Percentiles rank a stretch among this genome's conserved stretches.
phyloP scores from a whole-genome alignment of 495 filamentous ascomycete species.

The Penicillium coprophilum region DNA sequence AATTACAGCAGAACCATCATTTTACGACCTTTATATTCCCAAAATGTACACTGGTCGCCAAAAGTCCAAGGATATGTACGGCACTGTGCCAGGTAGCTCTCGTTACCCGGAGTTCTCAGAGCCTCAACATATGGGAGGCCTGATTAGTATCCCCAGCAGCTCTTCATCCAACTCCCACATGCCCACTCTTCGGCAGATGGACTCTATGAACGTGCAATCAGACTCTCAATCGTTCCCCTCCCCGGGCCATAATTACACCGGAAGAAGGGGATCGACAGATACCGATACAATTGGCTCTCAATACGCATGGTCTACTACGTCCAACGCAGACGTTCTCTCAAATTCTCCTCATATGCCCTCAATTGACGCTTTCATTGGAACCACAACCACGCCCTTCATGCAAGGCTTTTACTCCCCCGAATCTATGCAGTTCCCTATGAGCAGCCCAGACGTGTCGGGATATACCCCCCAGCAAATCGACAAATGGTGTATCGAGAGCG shows the following conservation, averaged over 20 bases:
- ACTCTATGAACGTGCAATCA: constrained; percentile 8
- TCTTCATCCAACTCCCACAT: constrained; percentile 12
- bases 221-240: constrained; percentile 16
- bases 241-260: constrained; percentile 20
- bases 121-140: constrained; percentile 10
- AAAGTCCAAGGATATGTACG: constrained; percentile 3
- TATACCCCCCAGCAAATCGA: constrained; percentile 26
- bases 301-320: constrained; percentile 27
- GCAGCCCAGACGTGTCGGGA: constrained; percentile 3
- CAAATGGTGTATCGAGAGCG: constrained; percentile 27
- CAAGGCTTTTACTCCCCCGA: constrained; percentile 18
- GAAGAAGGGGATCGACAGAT: constrained; percentile 18
- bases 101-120: constrained; percentile 1
- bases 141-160: constrained; percentile 22
- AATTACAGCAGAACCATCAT: neutral
- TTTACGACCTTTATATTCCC: neutral
- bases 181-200: constrained; percentile 16
- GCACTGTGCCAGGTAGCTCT: constrained; percentile 10
- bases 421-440: neutral
- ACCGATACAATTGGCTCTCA: constrained; percentile 24
- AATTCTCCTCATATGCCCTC: constrained; percentile 9
- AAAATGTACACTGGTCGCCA: constrained; percentile 8
- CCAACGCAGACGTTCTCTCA: constrained; percentile 19
- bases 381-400: constrained; percentile 23
- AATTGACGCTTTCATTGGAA: constrained; percentile 6